Conservation (phyloP, 2,329 filamentous ascomycete species). For the Epichloe uncinata region DNA sequence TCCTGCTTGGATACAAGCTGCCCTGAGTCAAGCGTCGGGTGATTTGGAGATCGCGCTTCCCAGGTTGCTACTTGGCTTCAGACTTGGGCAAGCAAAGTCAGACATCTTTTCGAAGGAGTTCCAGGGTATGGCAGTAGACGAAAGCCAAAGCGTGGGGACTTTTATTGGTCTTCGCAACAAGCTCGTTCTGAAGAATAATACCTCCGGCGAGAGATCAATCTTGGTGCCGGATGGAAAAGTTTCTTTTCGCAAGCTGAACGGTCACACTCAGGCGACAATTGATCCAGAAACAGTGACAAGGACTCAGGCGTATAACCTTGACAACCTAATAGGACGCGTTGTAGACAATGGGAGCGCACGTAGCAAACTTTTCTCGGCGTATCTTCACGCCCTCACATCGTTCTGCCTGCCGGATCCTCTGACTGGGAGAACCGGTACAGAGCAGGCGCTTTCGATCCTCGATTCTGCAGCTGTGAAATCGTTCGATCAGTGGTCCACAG, state of each 20-base stretch:
- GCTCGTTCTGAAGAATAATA: slow-evolving; percentile 26
- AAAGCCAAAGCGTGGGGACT: slow-evolving; percentile 22
- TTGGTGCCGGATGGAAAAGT: slow-evolving; percentile 24
- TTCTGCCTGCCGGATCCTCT: slow-evolving; percentile 36
- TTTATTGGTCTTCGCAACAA: slow-evolving; percentile 32
- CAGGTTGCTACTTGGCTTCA: slow-evolving; percentile 33
- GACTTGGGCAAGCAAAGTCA: slow-evolving; percentile 14
- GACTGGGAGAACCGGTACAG: slow-evolving; percentile 37
- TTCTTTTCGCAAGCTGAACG: neutral
- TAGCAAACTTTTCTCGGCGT: slow-evolving; percentile 36
- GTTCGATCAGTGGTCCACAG: slow-evolving; percentile 9
- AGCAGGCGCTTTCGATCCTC: slow-evolving; percentile 37
- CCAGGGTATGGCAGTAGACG: slow-evolving; percentile 33
- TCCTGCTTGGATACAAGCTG: neutral
- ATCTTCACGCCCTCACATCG: slow-evolving; percentile 42
- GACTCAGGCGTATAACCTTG: slow-evolving; percentile 33
- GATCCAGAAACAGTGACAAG: slow-evolving; percentile 5
- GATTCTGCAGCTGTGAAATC: slow-evolving; percentile 35
- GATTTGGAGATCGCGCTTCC: slow-evolving; percentile 29
- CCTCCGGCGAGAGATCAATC: slow-evolving; percentile 17
- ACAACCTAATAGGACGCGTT: slow-evolving; percentile 35
- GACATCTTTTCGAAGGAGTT: slow-evolving; percentile 32
- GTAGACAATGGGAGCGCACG: slow-evolving; percentile 34
- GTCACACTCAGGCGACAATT: slow-evolving; percentile 25
- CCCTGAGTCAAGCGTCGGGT: neutral